Evolutionary conservation across 805 yeast genomes (phyloP), one percentile per base, ranked within the genome.

Genomic region (Hanseniaspora vineae): DNA sequence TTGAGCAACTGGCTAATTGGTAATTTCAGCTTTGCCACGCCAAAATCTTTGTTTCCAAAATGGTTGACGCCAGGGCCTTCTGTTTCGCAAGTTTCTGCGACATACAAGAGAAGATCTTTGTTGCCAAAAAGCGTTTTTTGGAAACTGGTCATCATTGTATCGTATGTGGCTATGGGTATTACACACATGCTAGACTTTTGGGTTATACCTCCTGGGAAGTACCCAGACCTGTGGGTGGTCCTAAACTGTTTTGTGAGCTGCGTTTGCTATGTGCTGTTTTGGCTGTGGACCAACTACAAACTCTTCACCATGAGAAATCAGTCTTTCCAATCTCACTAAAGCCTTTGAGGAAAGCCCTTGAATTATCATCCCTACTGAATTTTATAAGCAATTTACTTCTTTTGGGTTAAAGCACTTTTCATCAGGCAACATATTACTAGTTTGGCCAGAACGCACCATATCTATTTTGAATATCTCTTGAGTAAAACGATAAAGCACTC

Each of bases 171-270:
- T 0, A 75, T 81, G 56, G 57, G 67, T 1, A 60, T 56, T 0
- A 65, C 81, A 31, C 89, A 82, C 53, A 44, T 71, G 0, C 60
- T 76, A 8, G 96, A 88, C 49, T 56, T 62, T 35, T 54, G 63
- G 19, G 49, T 72, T 10, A 55, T 52, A 1, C 80, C 94, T 1
- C 86, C 90, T 1, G 51, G 60, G 1, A 59, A 64, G 37, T 81
- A 78, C 52, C 96, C 97, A 1, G 97, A 92, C 61, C 54, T 92
- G 5, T 86, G 92, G 89, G 85, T 85, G 0, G 71, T 90, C 20
- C 73, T 78, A 3, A 92, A 92, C 58, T 78, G 82, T 40, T 57
- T 80, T 0, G 57, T 88, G 2, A 82, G 92, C 0, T 88, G 86
- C 58, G 82, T 75, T 0, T 84, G 88, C 50, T 90, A 89, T 56